phyloP scores from a whole-genome alignment of 345 rosid genomes.

The Camelina hispida region DNA sequence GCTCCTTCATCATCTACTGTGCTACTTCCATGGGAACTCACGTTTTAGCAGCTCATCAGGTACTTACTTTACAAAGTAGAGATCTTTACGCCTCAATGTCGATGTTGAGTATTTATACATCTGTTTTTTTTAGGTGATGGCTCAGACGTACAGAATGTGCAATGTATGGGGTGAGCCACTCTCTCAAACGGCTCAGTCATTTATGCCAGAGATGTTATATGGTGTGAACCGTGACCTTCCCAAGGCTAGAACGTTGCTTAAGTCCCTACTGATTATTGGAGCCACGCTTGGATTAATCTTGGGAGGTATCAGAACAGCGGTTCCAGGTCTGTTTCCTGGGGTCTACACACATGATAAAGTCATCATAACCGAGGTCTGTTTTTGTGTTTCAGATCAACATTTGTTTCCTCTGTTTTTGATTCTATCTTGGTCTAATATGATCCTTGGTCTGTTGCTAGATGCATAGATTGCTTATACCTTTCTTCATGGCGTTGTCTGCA shows the following conservation, averaged over 20 bases:
- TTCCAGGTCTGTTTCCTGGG: constrained; percentile 72
- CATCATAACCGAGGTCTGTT: constrained; percentile 63
- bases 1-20: constrained; percentile 72
- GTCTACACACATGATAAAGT: constrained; percentile 68
- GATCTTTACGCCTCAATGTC: neutral
- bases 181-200: constrained; percentile 93
- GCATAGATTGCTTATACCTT: constrained; percentile 79
- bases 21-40: constrained; percentile 89
- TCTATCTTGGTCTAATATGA: constrained; percentile 3
- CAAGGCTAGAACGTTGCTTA: constrained; percentile 77
- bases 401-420: neutral
- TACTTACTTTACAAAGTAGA: constrained; percentile 30
- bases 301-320: constrained; percentile 59
- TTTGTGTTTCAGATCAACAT: constrained; percentile 1
- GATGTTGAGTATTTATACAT: neutral
- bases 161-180: constrained; percentile 87
- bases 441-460: constrained; percentile 53
- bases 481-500: constrained; percentile 64
- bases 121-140: constrained; percentile 53
- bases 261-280: constrained; percentile 76
- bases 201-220: constrained; percentile 84
- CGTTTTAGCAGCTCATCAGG: constrained; percentile 93
- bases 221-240: constrained; percentile 65
- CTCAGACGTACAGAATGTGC: constrained; percentile 73
- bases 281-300: constrained; percentile 63